These are phyloP conservation scores for Diaporthe vexans DNA, from an alignment of 2,329 filamentous ascomycete species.

Conservation along the genomic window DNA sequence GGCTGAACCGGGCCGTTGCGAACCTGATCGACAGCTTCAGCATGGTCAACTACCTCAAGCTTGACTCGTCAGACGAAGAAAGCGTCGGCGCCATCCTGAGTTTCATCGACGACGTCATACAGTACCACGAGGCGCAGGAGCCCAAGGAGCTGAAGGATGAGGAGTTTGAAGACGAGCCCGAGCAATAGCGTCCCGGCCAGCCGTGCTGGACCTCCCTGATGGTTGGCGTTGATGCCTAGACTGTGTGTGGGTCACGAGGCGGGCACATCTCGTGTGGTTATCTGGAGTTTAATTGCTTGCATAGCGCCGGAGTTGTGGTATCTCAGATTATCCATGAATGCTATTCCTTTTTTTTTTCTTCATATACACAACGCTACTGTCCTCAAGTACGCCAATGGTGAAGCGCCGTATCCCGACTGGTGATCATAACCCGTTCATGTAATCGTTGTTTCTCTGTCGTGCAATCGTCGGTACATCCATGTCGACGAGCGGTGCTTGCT, in stretches of 20 bases:
- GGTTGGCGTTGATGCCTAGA: not conserved
- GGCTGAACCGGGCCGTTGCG: slow-evolving; percentile 89
- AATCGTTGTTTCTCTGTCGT: slow-evolving; percentile 21
- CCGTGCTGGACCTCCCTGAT: not conserved
- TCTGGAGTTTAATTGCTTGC: slow-evolving; percentile 46
- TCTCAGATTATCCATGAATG: slow-evolving; percentile 38
- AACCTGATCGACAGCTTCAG: slow-evolving; percentile 96
- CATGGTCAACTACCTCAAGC: slow-evolving; percentile 94
- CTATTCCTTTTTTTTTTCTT: slow-evolving; percentile 24
- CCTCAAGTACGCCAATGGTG: not conserved
- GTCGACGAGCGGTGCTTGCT: not conserved
- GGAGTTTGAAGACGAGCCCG: slow-evolving; percentile 62
- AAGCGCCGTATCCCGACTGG: not conserved
- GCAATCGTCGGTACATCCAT: slow-evolving; percentile 28
- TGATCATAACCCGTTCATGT: slow-evolving; percentile 10
- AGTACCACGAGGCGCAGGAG: slow-evolving; percentile 94
- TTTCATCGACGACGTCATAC: slow-evolving; percentile 94
- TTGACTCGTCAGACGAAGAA: slow-evolving; percentile 90
- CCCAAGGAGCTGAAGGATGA: slow-evolving; percentile 84
- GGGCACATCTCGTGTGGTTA: not conserved
- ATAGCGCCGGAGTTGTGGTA: slow-evolving; percentile 60
- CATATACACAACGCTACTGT: slow-evolving; percentile 15
- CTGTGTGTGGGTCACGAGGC: not conserved
- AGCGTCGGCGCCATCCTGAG: slow-evolving; percentile 77
- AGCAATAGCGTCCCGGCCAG: slow-evolving; percentile 45